Conservation (phyloP, 352 stramenopile genomes). For the Blastocystis sp. region DNA sequence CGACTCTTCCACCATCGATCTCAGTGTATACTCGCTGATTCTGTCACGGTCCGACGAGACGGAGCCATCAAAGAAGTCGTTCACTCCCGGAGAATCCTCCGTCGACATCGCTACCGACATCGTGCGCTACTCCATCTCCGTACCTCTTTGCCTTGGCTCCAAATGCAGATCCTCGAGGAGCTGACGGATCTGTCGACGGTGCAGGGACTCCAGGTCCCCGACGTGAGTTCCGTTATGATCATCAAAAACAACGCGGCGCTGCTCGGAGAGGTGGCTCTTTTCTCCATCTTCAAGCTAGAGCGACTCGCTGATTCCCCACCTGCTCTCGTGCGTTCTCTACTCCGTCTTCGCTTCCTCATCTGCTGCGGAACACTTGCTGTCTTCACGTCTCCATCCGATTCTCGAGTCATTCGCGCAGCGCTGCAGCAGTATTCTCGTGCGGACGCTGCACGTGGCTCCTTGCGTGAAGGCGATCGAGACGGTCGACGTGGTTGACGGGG, state of each 20-base stretch:
- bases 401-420: background rate
- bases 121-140: slow-evolving; percentile 18
- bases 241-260: slow-evolving; percentile 36
- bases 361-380: too few species aligned
- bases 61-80: background rate
- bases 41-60: background rate
- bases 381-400: too few species aligned
- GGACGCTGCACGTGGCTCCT: background rate
- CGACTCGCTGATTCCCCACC: background rate
- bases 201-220: background rate
- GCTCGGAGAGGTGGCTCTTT: background rate
- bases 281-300: background rate
- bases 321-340: background rate
- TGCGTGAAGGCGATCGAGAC: background rate
- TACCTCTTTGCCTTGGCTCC: background rate
- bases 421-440: background rate
- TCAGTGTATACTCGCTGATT: slow-evolving; percentile 18
- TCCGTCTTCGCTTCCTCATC: background rate
- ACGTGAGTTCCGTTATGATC: background rate
- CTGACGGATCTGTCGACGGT: slow-evolving; percentile 16
- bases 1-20: slow-evolving; percentile 1
- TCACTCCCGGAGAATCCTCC: background rate
- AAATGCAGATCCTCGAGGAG: slow-evolving; percentile 29
- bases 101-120: background rate
- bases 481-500: background rate